A percentile compares a stretch with the other conserved stretches of the same genome.
These are phyloP conservation scores for Phalaenopsis equestris DNA, from an alignment of 106 monocot species.

Conservation along the genomic window DNA sequence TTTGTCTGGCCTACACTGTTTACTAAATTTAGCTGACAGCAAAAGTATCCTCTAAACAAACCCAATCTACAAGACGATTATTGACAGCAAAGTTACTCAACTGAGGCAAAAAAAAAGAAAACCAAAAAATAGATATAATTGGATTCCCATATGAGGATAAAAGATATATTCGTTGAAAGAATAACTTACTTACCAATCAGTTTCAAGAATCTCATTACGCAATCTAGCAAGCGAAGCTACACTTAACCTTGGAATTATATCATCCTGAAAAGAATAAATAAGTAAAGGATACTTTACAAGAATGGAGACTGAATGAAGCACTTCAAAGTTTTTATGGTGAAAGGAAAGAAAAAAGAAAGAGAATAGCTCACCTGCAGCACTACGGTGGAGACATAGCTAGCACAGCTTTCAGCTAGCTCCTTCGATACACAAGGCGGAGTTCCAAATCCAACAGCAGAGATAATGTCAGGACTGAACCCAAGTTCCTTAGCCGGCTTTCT, in stretches of 20 bases:
- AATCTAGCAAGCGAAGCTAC: slow-evolving; percentile 69
- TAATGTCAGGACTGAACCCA: slow-evolving; percentile 74
- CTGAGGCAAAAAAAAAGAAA: background rate
- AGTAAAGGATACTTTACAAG: background rate
- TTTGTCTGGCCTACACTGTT: background rate
- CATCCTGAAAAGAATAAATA: slow-evolving; percentile 55
- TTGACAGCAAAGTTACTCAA: background rate
- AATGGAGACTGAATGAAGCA: background rate
- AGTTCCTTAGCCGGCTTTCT: slow-evolving; percentile 66
- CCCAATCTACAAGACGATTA: background rate
- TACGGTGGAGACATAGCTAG: slow-evolving; percentile 79
- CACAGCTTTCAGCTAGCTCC: slow-evolving; percentile 72
- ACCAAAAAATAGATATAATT: background rate
- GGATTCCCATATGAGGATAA: background rate
- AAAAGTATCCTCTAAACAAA: background rate
- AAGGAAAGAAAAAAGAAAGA: too few relatives aligned
- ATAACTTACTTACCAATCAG: slow-evolving; percentile 63
- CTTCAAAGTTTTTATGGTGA: background rate
- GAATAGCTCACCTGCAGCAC: slow-evolving; percentile 61
- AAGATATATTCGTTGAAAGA: background rate
- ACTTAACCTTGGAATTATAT: slow-evolving; percentile 89
- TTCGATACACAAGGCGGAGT: slow-evolving; percentile 89
- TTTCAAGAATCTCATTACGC: slow-evolving; percentile 84
- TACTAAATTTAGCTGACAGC: background rate
- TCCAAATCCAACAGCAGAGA: slow-evolving; percentile 91